These are phyloP conservation scores for Candida ficus DNA, from an alignment of 805 yeast species.

Conservation along the genomic window DNA sequence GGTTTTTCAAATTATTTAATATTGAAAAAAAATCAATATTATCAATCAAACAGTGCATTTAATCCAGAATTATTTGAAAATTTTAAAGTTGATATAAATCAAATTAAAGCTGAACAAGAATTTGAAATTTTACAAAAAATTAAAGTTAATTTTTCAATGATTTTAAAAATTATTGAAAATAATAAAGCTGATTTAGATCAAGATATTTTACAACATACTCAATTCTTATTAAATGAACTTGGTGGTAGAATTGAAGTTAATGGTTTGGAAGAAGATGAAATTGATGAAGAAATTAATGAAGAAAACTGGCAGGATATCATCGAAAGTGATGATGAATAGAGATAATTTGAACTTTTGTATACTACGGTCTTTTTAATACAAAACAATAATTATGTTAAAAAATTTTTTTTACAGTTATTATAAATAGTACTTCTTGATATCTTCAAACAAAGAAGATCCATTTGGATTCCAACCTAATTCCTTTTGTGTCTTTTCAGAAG, in stretches of 20 bases:
- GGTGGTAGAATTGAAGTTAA: conserved; percentile 71
- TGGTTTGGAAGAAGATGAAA: conserved; percentile 39
- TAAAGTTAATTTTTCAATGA: conserved; percentile 9
- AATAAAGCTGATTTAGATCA: conserved; percentile 41
- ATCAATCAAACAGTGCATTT: conserved; percentile 10
- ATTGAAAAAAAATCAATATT: conserved; percentile 31
- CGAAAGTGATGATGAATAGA: conserved; percentile 29
- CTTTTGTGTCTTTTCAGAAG: conserved; percentile 17
- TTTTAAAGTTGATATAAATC: conserved; percentile 10
- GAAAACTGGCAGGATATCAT: conserved; percentile 52
- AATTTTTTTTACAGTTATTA: too few species aligned
- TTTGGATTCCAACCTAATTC: conserved; percentile 27
- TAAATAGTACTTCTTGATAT: conserved; percentile 18
- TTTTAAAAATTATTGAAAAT: conserved; percentile 7
- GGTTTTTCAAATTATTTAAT: conserved; percentile 65
- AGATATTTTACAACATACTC: conserved; percentile 53
- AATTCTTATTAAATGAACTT: conserved; percentile 42
- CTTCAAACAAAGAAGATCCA: conserved; percentile 19
- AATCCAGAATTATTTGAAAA: conserved; percentile 23
- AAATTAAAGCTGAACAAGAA: conserved; percentile 4
- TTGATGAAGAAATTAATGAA: conserved; percentile 28
- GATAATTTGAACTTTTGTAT: background rate
- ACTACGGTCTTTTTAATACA: background rate
- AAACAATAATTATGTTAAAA: too few species aligned
- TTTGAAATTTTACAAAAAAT: conserved; percentile 2